Conservation (phyloP, 148 eudicot genomes). For the Spergularia bocconei region DNA sequence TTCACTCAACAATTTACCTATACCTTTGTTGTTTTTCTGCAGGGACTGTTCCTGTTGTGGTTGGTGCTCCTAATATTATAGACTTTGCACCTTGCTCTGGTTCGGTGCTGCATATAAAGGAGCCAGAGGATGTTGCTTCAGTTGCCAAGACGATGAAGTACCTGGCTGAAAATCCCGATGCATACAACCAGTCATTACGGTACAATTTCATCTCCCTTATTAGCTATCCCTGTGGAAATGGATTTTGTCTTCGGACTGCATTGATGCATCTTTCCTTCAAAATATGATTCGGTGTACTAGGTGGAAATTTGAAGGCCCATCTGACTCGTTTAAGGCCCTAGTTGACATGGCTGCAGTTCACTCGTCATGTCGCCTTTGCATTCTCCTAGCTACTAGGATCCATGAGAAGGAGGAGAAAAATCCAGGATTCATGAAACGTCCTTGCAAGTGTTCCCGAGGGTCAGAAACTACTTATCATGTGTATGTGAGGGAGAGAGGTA, state of each 20-base stretch:
- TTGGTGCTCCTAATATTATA: constrained; percentile 93
- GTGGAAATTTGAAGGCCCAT: constrained; percentile 94
- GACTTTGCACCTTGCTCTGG: constrained; percentile 82
- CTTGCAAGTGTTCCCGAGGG: constrained; percentile 82
- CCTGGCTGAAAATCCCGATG: constrained; percentile 69
- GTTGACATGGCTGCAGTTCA: constrained; percentile 98
- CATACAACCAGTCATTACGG: constrained; percentile 80
- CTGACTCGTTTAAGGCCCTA: constrained; percentile 90
- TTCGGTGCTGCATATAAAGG: constrained; percentile 77
- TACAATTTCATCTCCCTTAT: constrained; percentile 19
- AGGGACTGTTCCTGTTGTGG: constrained; percentile 88
- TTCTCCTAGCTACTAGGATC: constrained; percentile 68
- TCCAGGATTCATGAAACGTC: constrained; percentile 52
- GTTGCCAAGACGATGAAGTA: constrained; percentile 77
- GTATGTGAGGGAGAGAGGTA: constrained; percentile 87
- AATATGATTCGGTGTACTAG: constrained; percentile 32
- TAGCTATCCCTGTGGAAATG: background rate
- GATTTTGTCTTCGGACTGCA: background rate
- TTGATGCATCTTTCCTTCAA: background rate
- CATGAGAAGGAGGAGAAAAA: constrained; percentile 63
- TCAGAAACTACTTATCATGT: constrained; percentile 67
- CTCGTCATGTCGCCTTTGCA: constrained; percentile 94
- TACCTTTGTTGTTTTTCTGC: background rate
- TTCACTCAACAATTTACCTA: background rate
- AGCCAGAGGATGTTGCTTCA: constrained; percentile 53